A percentile compares a stretch with the other conserved stretches of the same genome.
These are phyloP conservation scores for Spizellomyces sp. DNA, from an alignment of 192 early-diverging fungal species.

Conservation along the genomic window DNA sequence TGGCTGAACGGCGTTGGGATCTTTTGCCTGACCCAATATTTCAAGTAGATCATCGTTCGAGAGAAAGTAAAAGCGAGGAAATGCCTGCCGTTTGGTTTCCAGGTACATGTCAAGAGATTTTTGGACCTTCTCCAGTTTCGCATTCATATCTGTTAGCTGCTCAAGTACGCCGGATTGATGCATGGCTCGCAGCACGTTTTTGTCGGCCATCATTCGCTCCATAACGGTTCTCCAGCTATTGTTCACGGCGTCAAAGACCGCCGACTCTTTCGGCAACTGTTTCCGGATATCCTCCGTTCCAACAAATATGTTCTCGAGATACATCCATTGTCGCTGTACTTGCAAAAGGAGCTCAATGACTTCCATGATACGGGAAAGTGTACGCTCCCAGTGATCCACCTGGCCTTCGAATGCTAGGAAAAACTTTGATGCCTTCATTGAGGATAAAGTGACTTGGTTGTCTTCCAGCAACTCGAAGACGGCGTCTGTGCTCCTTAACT, in stretches of 20 bases:
- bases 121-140: conserved; percentile 63
- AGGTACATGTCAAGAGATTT: conserved; percentile 66
- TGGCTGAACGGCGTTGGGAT: conserved; percentile 62
- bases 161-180: conserved; percentile 48
- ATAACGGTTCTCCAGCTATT: conserved; percentile 50
- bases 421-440: conserved; percentile 63
- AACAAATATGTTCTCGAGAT: conserved; percentile 65
- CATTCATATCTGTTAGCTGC: conserved; percentile 56
- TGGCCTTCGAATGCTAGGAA: conserved; percentile 57
- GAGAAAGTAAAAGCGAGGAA: conserved; percentile 64
- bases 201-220: conserved; percentile 43
- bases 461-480: conserved; percentile 63
- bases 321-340: conserved; percentile 66
- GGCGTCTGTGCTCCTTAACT: conserved; percentile 52
- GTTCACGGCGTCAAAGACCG: conserved; percentile 56
- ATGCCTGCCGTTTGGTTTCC: conserved; percentile 61
- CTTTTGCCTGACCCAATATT: conserved; percentile 60
- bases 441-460: conserved; percentile 62
- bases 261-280: conserved; percentile 61
- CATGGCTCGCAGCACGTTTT: conserved; percentile 54
- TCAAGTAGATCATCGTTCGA: conserved; percentile 65
- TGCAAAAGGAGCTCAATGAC: conserved; percentile 55
- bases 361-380: conserved; percentile 56
- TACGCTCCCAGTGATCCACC: conserved; percentile 61
- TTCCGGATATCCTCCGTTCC: conserved; percentile 63